Base-by-base conservation (phyloP, 2,329 filamentous ascomycete genomes). In the Aurifilum marmelostoma region DNA sequence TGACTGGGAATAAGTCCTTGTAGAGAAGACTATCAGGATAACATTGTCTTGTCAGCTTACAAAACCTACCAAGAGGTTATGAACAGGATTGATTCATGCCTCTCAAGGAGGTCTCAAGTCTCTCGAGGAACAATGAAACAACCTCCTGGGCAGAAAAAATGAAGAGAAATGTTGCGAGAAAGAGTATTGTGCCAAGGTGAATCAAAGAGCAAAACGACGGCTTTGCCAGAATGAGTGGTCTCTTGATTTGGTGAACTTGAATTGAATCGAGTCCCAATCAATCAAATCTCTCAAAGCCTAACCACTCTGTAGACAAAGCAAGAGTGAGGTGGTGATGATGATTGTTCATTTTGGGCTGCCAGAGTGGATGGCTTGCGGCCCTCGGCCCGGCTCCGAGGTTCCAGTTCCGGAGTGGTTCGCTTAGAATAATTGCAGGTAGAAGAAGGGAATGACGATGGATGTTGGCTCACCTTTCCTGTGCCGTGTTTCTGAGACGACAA, bases 41-140 rank as follows among this genome's bases (percentile, higher is more conserved):
- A 29, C 39, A 32, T 54, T 18, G 47, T 24, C 11, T 56, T 63
- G 63, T 66, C 67, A 69, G 63, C 56, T 47, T 24, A 7, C 43
- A 14, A n/a, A n/a, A 24, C 24, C 27, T 29, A n/a, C n/a, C 18
- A 18, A 58, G 14, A 6, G 39, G 29, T 7, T 62, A 50, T n/a
- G 8, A 27, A 54, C n/a, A 54, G 3, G 1, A 29, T 54, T 4
- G 3, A 54, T 12, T 24, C n/a, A 9, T 24, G 50, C 8, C 11
- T 2, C 50, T 12, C n/a, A n/a, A n/a, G 1, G 6, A 52, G 21
- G 27, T 52, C n/a, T 24, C n/a, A 8, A 12, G 5, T 43, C 16
- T 43, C 16, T 21, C 3, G 7, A 43, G 16, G 41, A 43, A 21
- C 21, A 47, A n/a, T 11, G 1, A 21, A n/a, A n/a, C 3, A 21